These are phyloP conservation scores for Alternaria brassicae DNA, from an alignment of 2,329 filamentous ascomycete genomes.

Conservation along the genomic window DNA sequence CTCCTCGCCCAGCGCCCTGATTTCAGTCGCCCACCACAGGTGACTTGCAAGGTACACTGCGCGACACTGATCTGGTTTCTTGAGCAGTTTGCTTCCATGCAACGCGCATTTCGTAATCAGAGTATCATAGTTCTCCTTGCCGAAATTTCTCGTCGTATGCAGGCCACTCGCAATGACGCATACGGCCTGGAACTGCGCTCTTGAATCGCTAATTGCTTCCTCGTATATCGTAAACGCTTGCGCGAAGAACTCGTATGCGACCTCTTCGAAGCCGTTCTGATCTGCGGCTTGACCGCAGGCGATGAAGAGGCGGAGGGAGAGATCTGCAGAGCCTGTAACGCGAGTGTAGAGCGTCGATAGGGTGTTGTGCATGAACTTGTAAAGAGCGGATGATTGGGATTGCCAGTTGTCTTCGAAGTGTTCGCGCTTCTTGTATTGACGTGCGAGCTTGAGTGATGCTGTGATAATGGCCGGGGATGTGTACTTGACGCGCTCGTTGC, in stretches of 20 bases:
- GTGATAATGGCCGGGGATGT: slow-evolving; percentile 94
- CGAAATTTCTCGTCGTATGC: slow-evolving; percentile 87
- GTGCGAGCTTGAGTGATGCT: slow-evolving; percentile 85
- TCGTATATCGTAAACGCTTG: slow-evolving; percentile 99
- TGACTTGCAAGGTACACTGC: slow-evolving; percentile 97
- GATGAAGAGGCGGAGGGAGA: slow-evolving; percentile 87
- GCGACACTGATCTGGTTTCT: slow-evolving; percentile 97
- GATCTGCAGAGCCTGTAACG: slow-evolving; percentile 84
- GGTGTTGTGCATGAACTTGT: slow-evolving; percentile 93
- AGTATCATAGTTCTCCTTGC: slow-evolving; percentile 97
- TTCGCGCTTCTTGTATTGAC: slow-evolving; percentile 87
- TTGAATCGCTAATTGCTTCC: slow-evolving; percentile 92
- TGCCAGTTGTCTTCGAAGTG: slow-evolving; percentile 82
- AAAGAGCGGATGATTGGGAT: slow-evolving; percentile 78
- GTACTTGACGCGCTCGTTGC: slow-evolving; percentile 93
- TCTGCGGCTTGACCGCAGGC: slow-evolving; percentile 93
- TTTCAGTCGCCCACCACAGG: slow-evolving; percentile 95
- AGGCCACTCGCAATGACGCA: slow-evolving; percentile 90
- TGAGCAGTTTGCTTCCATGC: slow-evolving; percentile 93
- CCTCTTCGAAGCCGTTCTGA: slow-evolving; percentile 89
- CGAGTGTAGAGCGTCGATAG: slow-evolving; percentile 87
- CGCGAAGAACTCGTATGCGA: slow-evolving; percentile 97
- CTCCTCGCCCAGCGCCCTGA: slow-evolving; percentile 76
- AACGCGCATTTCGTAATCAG: slow-evolving; percentile 97
- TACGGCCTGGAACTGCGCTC: slow-evolving; percentile 97